Evolutionary conservation across 2,329 filamentous ascomycete genomes (phyloP).

Genomic region (Cercospora sp.): DNA sequence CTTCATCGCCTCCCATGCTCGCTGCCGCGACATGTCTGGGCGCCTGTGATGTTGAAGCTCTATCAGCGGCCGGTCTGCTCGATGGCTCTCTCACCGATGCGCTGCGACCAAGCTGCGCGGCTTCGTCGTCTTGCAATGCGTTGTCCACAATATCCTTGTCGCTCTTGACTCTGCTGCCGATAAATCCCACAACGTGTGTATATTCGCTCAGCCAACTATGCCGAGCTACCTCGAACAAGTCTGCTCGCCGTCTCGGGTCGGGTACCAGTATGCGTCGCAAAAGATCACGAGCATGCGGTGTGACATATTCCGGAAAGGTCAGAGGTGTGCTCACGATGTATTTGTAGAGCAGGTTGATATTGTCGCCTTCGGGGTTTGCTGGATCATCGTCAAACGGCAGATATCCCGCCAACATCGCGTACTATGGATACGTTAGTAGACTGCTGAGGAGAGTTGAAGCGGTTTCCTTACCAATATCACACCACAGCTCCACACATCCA

Average conservation of each 20-base stretch:
- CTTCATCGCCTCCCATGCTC: constrained; percentile 29
- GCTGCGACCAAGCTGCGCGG: constrained; percentile 72
- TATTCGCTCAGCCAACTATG: constrained; percentile 99
- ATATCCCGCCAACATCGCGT: constrained; percentile 97
- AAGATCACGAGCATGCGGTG: constrained; percentile 90
- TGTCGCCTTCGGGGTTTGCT: constrained; percentile 96
- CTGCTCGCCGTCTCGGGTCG: constrained; percentile 89
- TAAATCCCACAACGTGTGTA: constrained; percentile 93
- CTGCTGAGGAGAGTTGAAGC: background rate
- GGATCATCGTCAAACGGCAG: constrained; percentile 97
- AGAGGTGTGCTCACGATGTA: constrained; percentile 97
- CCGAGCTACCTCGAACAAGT: constrained; percentile 93
- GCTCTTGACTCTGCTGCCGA: constrained; percentile 91
- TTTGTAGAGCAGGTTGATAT: constrained; percentile 98
- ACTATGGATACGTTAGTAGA: constrained; percentile 56
- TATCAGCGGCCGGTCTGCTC: constrained; percentile 44
- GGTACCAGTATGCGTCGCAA: constrained; percentile 91
- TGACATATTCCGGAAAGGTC: constrained; percentile 98
- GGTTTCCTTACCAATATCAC: constrained; percentile 80
- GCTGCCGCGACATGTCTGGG: constrained; percentile 28
- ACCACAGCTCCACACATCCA: constrained; percentile 98
- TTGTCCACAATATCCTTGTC: constrained; percentile 81
- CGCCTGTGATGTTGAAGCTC: constrained; percentile 20
- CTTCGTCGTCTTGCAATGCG: constrained; percentile 60
- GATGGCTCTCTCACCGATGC: constrained; percentile 86